These are phyloP conservation scores for Saposhnikovia divaricata DNA, from an alignment of 129 eudicot genomes.

Conservation along the genomic window DNA sequence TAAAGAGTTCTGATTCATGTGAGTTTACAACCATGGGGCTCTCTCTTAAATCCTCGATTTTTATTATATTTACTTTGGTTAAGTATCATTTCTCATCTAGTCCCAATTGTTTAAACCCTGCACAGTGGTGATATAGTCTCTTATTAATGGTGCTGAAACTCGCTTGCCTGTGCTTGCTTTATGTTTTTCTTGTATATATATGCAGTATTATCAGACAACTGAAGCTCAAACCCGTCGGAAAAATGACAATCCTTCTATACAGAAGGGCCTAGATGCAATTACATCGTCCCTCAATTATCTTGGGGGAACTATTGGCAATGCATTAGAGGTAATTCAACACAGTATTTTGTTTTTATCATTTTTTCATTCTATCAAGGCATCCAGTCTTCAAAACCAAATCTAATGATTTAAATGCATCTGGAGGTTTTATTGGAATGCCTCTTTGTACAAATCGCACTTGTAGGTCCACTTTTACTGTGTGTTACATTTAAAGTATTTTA, in stretches of 20 bases:
- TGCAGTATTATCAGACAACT: constrained; percentile 45
- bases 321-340: constrained; percentile 52
- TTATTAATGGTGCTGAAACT: background rate
- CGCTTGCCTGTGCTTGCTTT: background rate
- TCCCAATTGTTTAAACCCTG: background rate
- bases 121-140: background rate
- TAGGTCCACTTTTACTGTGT: too few relatives aligned
- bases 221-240: constrained; percentile 53
- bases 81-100: background rate
- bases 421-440: too few relatives aligned
- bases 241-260: constrained; percentile 54
- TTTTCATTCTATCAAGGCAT: too few relatives aligned
- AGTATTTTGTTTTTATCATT: background rate
- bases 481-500: too few relatives aligned
- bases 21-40: background rate
- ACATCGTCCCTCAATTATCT: constrained; percentile 68
- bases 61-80: background rate
- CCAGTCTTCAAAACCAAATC: too few relatives aligned
- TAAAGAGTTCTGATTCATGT: background rate
- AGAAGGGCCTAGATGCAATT: constrained; percentile 68
- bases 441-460: too few relatives aligned
- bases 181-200: background rate
- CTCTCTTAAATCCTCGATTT: background rate
- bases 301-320: constrained; percentile 79
- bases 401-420: too few relatives aligned